Evolutionary conservation across 441 rosid genomes (phyloP), one percentile per base, ranked within the genome.

Genomic region (Pelargonium australe): DNA sequence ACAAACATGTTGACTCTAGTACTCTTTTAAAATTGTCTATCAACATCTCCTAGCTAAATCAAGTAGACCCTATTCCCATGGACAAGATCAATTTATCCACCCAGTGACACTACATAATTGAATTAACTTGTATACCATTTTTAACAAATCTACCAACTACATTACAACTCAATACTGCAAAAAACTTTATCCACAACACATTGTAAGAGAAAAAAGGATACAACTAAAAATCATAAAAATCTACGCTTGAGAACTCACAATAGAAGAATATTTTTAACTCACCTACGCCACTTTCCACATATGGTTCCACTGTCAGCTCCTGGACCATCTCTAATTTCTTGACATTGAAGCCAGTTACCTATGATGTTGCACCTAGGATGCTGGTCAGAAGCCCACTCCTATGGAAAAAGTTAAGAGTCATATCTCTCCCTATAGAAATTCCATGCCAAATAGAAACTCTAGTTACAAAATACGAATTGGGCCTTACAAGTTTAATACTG

Each of bases 221-320:
- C 23, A n/a, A 41, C 58, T 63, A 13, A 2, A 62, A 23, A 5
- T 10, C 5, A 64, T 31, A 34, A 64, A 40, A 28, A 28, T 28
- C 34, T 2, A 28, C 34, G 34, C 43, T 25, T 0, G 16, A 28
- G 41, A 64, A 64, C 45, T n/a, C 44, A 64, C 34, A 64, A 37
- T 12, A 31, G n/a, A 63, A 64, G 47, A 64, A 64, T n/a, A 64
- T 19, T 7, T 41, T 9, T 37, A 14, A 64, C 11, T 25, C 37
- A 83, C 84, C 86, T 77, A 63, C 83, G 83, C 86, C 86, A 83
- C 67, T 83, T 83, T 31, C 86, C 81, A 40, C 86, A 83, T 55
- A 69, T 65, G 43, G 64, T 70, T 76, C 71, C 79, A 43, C 65
- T 69, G 45, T 43, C 64, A 45, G 64, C 78, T 20, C 68, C 10